Evolutionary conservation across 1,284 basidiomycete species (phyloP), one percentile per base, ranked within the genome.

Genomic region (Sanghuangporus weigelae): DNA sequence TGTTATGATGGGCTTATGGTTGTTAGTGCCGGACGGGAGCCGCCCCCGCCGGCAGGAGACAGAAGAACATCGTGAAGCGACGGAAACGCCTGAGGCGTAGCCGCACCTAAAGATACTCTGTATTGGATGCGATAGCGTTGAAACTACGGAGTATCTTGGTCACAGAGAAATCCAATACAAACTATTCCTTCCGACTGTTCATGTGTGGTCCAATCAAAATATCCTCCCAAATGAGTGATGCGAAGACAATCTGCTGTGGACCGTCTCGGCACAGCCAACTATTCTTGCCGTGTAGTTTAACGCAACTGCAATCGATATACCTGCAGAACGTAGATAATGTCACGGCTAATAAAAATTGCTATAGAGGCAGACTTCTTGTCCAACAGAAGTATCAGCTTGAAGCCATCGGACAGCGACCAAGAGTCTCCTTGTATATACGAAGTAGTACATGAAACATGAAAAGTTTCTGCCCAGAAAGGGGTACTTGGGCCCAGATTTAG

Each of bases 221-320:
- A 79, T 81, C 83, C 65, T 71, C 78, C 75, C 73, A 74, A 74
- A 73, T 65, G 67, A 60, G 48, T 26, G 71, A 60, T 69, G 66
- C 62, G 76, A 68, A 75, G 78, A 85, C 79, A 80, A 79, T 87
- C 84, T 86, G 83, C 83, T 71, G 73, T 76, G 74, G 67, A 67
- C 67, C 64, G 71, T 67, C 59, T 35, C 50, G 50, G 23, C 10
- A 51, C 14, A 51, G 50, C 66, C 59, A 66, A 67, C 58, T 58
- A 35, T 54, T 87, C 67, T 87, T 68, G 85, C 85, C 84, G 79
- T 72, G 82, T 79, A 73, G 85, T 88, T 87, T 88, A 87, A 86
- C 86, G 80, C 74, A 78, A 71, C 74, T 75, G 79, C 81, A 61
- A 81, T 74, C 66, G 69, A 68, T 69, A 53, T 44, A 64, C 38